Evolutionary conservation across 2,329 filamentous ascomycete genomes (phyloP).

Genomic region (Scedosporium boydii): DNA sequence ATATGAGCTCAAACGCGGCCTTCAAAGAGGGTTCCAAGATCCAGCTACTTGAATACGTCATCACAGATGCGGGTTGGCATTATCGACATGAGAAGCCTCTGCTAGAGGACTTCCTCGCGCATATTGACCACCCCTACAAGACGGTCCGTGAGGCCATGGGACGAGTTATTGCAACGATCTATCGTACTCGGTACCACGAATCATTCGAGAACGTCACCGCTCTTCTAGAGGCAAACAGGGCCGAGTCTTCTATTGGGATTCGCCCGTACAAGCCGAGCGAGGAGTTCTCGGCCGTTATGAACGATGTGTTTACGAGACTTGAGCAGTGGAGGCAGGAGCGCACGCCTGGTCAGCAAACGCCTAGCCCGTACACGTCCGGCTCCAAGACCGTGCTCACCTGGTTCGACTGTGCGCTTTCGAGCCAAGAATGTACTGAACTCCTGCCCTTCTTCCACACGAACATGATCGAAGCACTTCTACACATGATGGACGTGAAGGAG

Average conservation of each 20-base stretch:
- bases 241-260: conserved; percentile 70
- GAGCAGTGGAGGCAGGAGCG: conserved; percentile 84
- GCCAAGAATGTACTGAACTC: conserved; percentile 85
- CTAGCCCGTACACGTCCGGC: conserved; percentile 87
- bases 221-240: conserved; percentile 70
- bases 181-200: conserved; percentile 87
- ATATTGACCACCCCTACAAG: conserved; percentile 97
- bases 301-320: conserved; percentile 65
- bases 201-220: conserved; percentile 73
- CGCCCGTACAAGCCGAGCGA: conserved; percentile 71
- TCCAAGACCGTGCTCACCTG: conserved; percentile 94
- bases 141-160: conserved; percentile 93
- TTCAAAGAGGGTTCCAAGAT: conserved; percentile 99
- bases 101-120: conserved; percentile 75
- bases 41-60: conserved; percentile 76
- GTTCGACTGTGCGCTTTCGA: conserved; percentile 85
- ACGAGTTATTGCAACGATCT: conserved; percentile 76
- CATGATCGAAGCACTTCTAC: conserved; percentile 85
- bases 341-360: conserved; percentile 79
- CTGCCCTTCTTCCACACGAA: conserved; percentile 82
- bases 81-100: conserved; percentile 87
- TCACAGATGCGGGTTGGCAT: conserved; percentile 89
- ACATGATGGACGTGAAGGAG: conserved; percentile 99
- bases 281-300: conserved; percentile 64
- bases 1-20: conserved; percentile 90